These are phyloP conservation scores for Kingdonia uniflora DNA, from an alignment of 164 flowering plant genomes.

Conservation along the genomic window DNA sequence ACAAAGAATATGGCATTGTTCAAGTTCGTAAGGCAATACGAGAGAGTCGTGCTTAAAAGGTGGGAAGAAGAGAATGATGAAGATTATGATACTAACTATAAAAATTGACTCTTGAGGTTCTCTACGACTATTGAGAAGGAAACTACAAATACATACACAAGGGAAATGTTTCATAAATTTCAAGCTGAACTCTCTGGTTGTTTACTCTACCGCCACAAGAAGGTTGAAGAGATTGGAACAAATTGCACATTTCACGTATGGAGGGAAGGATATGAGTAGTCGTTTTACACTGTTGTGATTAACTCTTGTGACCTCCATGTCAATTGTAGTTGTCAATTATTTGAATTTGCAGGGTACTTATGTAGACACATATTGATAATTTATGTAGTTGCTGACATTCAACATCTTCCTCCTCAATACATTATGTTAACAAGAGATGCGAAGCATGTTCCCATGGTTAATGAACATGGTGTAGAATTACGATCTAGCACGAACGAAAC, in stretches of 20 bases:
- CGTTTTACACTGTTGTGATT: neutral
- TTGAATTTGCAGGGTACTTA: neutral
- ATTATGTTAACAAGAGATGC: constrained; percentile 5
- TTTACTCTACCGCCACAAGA: neutral
- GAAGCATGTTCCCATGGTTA: constrained; percentile 1
- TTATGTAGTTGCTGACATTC: constrained; percentile 1
- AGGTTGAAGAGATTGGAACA: neutral
- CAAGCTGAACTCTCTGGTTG: neutral
- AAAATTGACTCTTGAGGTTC: neutral
- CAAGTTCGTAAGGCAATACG: neutral
- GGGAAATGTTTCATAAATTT: constrained; percentile 1
- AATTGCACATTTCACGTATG: neutral
- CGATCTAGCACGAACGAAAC: neutral
- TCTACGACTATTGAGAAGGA: neutral
- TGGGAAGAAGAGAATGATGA: neutral
- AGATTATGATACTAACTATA: constrained; percentile 4
- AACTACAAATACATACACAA: constrained; percentile 6
- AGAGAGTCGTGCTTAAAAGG: constrained; percentile 1
- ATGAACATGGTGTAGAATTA: neutral
- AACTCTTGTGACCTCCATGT: neutral
- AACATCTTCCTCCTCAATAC: constrained; percentile 8
- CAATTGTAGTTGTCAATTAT: constrained; percentile 4
- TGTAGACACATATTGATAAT: constrained; percentile 4
- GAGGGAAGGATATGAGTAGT: neutral
- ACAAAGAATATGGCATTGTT: neutral